Evolutionary conservation across 2,329 filamentous ascomycete species (phyloP).

Genomic region (Byssothecium circinans): DNA sequence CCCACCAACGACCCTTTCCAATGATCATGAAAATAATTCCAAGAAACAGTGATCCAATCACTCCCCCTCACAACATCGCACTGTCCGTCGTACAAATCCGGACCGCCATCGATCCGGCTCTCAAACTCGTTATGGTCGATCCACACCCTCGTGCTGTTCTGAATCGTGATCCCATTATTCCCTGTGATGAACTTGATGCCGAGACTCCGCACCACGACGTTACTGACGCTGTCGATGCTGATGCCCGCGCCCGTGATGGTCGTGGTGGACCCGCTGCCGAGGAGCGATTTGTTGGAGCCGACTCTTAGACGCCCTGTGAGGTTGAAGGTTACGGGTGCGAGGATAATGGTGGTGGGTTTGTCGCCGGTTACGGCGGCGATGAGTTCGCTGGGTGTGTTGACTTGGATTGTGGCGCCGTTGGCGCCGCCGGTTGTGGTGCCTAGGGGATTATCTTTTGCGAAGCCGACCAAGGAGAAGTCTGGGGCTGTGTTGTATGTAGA

Average conservation of each 20-base stretch:
- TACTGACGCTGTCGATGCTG: constrained; percentile 55
- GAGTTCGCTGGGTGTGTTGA: constrained; percentile 30
- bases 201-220: constrained; percentile 67
- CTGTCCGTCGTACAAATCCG: constrained; percentile 67
- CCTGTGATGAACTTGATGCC: constrained; percentile 61
- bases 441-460: constrained; percentile 38
- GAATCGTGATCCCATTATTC: constrained; percentile 62
- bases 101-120: constrained; percentile 63
- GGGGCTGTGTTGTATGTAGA: constrained; percentile 5
- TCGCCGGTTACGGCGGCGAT: constrained; percentile 29
- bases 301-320: constrained; percentile 48
- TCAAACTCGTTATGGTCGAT: constrained; percentile 69
- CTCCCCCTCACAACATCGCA: constrained; percentile 64
- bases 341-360: constrained; percentile 44
- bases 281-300: constrained; percentile 48
- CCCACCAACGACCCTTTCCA: constrained; percentile 64
- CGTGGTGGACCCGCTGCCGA: constrained; percentile 47
- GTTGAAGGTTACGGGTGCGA: constrained; percentile 47
- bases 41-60: constrained; percentile 62
- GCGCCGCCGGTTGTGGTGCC: constrained; percentile 37
- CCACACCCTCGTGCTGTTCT: constrained; percentile 60
- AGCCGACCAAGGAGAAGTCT: constrained; percentile 35
- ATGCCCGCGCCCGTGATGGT: constrained; percentile 52
- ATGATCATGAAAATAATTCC: constrained; percentile 59
- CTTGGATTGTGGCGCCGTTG: constrained; percentile 24